These are phyloP conservation scores for Neurospora sp. DNA, from an alignment of 495 filamentous ascomycete species.

Conservation along the genomic window DNA sequence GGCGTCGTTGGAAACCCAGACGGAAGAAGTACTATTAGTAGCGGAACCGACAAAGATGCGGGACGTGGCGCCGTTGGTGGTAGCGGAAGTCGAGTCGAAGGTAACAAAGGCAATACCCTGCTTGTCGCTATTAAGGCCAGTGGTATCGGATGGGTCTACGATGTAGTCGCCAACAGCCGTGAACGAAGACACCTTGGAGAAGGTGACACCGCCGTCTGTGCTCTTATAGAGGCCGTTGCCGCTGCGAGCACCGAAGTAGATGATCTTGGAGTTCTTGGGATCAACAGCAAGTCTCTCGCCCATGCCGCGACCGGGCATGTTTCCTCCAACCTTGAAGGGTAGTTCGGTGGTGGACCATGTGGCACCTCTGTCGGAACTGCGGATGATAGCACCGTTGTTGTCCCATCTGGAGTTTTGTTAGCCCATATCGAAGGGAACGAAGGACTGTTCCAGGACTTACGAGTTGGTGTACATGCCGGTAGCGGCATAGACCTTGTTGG, in stretches of 20 bases:
- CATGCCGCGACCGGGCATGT: conserved; percentile 56
- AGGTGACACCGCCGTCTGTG: conserved; percentile 45
- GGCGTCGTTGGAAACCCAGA: conserved; percentile 45
- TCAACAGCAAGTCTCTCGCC: conserved; percentile 54
- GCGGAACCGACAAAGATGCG: conserved; percentile 49
- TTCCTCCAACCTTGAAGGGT: conserved; percentile 52
- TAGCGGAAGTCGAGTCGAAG: conserved; percentile 43
- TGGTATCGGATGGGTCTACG: conserved; percentile 32
- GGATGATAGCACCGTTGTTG: conserved; percentile 42
- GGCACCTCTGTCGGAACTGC: conserved; percentile 38
- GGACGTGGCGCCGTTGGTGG: conserved; percentile 37
- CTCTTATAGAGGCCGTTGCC: conserved; percentile 56
- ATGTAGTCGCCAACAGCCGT: conserved; percentile 41
- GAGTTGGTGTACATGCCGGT: conserved; percentile 48
- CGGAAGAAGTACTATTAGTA: conserved; percentile 40
- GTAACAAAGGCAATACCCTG: conserved; percentile 46
- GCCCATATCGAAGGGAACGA: neutral
- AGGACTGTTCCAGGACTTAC: neutral
- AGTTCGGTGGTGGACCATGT: conserved; percentile 38
- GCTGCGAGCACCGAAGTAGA: conserved; percentile 51
- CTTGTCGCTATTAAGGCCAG: conserved; percentile 36
- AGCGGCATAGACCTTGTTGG: conserved; percentile 45
- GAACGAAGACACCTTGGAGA: conserved; percentile 48
- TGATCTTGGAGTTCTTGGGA: conserved; percentile 42
- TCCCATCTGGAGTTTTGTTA: conserved; percentile 31